Evolutionary conservation across 2,329 filamentous ascomycete species (phyloP).

Genomic region (Colletotrichum ledebouriae): DNA sequence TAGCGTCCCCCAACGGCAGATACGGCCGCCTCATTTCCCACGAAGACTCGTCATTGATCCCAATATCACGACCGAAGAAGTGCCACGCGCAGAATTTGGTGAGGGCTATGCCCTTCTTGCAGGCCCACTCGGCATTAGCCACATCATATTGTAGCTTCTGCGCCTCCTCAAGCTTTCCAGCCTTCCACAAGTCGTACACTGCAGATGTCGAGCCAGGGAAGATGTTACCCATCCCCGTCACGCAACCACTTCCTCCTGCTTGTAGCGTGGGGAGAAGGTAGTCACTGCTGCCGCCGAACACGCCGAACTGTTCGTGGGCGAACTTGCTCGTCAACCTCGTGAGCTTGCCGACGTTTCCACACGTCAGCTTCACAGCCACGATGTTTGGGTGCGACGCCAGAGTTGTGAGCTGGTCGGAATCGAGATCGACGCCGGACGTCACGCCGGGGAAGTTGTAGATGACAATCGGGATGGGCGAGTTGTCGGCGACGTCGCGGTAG

Average conservation of each 20-base stretch:
- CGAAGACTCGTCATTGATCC: slow-evolving; percentile 50
- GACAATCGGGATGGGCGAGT: slow-evolving; percentile 51
- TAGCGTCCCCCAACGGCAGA: slow-evolving; percentile 51
- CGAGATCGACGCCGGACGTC: slow-evolving; percentile 44
- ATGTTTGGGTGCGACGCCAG: slow-evolving; percentile 72
- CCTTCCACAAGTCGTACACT: slow-evolving; percentile 57
- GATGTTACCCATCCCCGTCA: slow-evolving; percentile 61
- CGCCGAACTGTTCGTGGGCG: slow-evolving; percentile 55
- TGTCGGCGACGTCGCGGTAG: slow-evolving; percentile 73
- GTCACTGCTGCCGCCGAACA: slow-evolving; percentile 60
- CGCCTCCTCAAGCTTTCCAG: slow-evolving; percentile 54
- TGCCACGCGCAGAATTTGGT: slow-evolving; percentile 62
- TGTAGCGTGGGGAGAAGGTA: slow-evolving; percentile 57
- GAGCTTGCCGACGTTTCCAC: slow-evolving; percentile 72
- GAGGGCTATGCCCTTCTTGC: slow-evolving; percentile 61
- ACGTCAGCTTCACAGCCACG: slow-evolving; percentile 65
- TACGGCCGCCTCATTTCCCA: slow-evolving; percentile 61
- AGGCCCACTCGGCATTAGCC: slow-evolving; percentile 63
- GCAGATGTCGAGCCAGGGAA: slow-evolving; percentile 58
- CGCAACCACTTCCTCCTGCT: slow-evolving; percentile 57
- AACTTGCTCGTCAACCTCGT: slow-evolving; percentile 58
- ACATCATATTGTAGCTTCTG: slow-evolving; percentile 57
- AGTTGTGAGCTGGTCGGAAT: slow-evolving; percentile 43
- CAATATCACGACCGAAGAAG: slow-evolving; percentile 56
- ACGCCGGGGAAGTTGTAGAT: slow-evolving; percentile 47